Evolutionary conservation across 2,329 filamentous ascomycete genomes (phyloP).

Genomic region (Stylonectria norvegica): DNA sequence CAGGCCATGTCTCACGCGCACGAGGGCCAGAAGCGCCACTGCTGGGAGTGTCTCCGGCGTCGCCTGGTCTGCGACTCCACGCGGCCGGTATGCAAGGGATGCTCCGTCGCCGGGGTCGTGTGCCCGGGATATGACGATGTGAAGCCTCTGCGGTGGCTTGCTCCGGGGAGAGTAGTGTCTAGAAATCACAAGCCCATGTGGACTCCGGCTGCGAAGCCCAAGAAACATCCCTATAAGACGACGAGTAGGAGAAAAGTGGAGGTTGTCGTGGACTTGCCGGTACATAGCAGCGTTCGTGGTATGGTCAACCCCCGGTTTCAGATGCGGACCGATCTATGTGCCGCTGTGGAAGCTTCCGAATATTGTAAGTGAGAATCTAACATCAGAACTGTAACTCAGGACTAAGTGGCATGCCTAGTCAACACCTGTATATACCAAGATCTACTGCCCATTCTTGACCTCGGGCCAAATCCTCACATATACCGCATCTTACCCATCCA

Average conservation of each 20-base stretch:
- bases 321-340: too few relatives aligned
- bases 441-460: background rate
- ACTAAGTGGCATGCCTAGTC: background rate
- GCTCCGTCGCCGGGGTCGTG: constrained; percentile 25
- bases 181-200: constrained; percentile 22
- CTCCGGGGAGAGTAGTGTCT: constrained; percentile 33
- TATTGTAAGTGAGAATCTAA: background rate
- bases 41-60: constrained; percentile 41
- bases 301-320: too few relatives aligned
- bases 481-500: background rate
- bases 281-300: too few relatives aligned
- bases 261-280: too few relatives aligned
- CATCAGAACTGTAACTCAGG: background rate
- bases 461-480: background rate
- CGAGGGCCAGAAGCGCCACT: constrained; percentile 23
- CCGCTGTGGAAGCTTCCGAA: too few relatives aligned
- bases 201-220: background rate
- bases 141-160: constrained; percentile 37
- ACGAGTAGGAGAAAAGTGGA: too few relatives aligned
- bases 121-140: constrained; percentile 38
- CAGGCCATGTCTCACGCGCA: too few relatives aligned
- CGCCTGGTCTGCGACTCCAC: constrained; percentile 37
- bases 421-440: background rate
- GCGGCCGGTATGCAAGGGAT: constrained; percentile 35
- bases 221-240: too few relatives aligned